Evolutionary conservation across 2,329 filamentous ascomycete species (phyloP), one percentile per base, ranked within the genome.

Genomic region (Bipolaris zeicola): DNA sequence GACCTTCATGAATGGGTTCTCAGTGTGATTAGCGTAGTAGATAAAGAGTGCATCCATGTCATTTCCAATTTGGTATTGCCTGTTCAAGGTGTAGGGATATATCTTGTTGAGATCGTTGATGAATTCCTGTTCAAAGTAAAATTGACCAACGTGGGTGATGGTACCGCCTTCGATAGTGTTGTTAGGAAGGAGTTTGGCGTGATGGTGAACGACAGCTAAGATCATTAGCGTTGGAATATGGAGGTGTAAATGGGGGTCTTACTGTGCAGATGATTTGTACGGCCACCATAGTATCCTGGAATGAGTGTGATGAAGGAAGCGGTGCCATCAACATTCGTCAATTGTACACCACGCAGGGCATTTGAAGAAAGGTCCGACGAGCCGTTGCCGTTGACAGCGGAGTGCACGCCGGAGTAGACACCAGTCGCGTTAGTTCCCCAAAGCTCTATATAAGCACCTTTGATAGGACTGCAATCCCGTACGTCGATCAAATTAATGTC

Each of bases 71-170:
- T 82, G 33, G 14, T 61, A 63, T 52, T 77, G 73, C 20, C 65
- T 77, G 64, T 80, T 80, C 55, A 72, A 77, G 64, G 69, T 77
- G 71, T 81, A 80, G 3, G 83, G 82, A 0, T 68, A 56, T 1
- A 74, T 76, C 8, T 71, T 70, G 58, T 86, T 81, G 52, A 88
- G 83, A 37, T 76, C 60, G 24, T 65, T 64, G 62, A 85, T 81
- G 8, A 89, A 80, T 60, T 79, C 77, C 68, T 88, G 82, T 70
- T 89, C 85, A 53, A 86, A 86, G 79, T 86, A 89, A 48, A 87
- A 68, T 70, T 90, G 87, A 16, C 87, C 86, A 37, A 88, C 80
- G 74, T 89, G 86, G 6, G 82, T 81, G 55, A 84, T 80, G 48
- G 75, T 78, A 14, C 79, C 78, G 57, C 79, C 82, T 38, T 74